These are phyloP conservation scores for Tolypocladium cylindrosporum DNA, from an alignment of 2,329 filamentous ascomycete species.

Conservation along the genomic window DNA sequence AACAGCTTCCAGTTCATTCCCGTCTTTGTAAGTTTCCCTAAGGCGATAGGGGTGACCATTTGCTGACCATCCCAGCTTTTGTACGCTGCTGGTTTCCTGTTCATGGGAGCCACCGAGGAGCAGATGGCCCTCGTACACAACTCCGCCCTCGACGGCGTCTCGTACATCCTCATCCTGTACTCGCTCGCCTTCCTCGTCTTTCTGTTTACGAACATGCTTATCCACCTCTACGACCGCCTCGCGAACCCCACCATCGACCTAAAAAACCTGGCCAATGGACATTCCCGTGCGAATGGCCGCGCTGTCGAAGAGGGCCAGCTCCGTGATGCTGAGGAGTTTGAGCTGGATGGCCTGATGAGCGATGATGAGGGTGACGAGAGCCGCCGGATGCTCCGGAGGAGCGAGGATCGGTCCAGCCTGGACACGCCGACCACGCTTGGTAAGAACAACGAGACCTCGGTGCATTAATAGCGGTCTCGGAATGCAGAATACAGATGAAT, in stretches of 20 bases:
- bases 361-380: constrained; percentile 67
- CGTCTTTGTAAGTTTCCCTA: constrained; percentile 39
- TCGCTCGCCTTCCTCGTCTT: constrained; percentile 85
- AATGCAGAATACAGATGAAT: background rate
- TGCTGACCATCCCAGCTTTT: constrained; percentile 51
- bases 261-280: constrained; percentile 28
- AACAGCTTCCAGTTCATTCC: constrained; percentile 51
- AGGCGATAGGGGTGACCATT: background rate
- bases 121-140: constrained; percentile 73
- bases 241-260: constrained; percentile 24
- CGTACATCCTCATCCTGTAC: constrained; percentile 86
- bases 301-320: constrained; percentile 45
- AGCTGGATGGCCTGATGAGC: constrained; percentile 81
- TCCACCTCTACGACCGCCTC: constrained; percentile 68
- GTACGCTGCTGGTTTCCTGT: constrained; percentile 86
- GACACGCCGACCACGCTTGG: constrained; percentile 31
- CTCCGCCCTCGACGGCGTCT: constrained; percentile 74
- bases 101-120: constrained; percentile 96
- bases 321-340: constrained; percentile 82
- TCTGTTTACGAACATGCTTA: constrained; percentile 79
- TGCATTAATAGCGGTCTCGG: constrained; percentile 10
- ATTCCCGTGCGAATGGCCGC: constrained; percentile 20
- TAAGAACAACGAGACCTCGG: constrained; percentile 19
- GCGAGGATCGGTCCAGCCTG: constrained; percentile 19
- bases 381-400: constrained; percentile 24